phyloP scores from a whole-genome alignment of 805 yeast species.

The Nadsonia fulvescens region DNA sequence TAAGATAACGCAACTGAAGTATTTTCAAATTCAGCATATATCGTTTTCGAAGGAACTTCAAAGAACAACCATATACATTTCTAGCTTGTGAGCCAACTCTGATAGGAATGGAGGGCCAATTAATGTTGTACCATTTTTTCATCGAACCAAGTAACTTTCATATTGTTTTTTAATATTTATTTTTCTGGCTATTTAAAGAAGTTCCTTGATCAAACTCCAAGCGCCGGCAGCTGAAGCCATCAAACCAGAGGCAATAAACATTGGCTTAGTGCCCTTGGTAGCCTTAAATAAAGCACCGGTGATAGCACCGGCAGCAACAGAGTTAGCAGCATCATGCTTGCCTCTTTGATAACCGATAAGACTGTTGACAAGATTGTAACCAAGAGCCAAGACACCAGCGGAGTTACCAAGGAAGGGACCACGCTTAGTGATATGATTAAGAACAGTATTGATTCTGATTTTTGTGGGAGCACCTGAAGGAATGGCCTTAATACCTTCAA shows the following conservation, averaged over 20 bases:
- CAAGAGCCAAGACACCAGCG: conserved; percentile 83
- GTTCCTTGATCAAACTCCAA: conserved; percentile 69
- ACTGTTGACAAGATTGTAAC: conserved; percentile 73
- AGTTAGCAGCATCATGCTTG: conserved; percentile 70
- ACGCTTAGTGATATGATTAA: conserved; percentile 83
- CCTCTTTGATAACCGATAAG: conserved; percentile 65
- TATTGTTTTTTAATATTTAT: no score
- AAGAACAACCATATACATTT: no score
- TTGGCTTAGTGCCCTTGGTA: conserved; percentile 68
- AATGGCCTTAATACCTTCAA: conserved; percentile 66
- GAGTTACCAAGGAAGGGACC: conserved; percentile 93
- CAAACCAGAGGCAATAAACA: conserved; percentile 70
- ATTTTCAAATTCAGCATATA: no score
- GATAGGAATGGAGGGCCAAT: no score
- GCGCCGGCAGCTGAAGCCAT: conserved; percentile 82
- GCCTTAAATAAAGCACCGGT: conserved; percentile 86
- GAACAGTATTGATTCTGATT: conserved; percentile 70
- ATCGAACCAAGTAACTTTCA: no score
- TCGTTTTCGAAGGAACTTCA: no score
- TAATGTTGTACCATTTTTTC: no score
- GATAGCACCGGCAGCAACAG: conserved; percentile 75
- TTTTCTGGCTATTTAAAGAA: no score
- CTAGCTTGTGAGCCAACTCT: no score
- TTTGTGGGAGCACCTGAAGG: conserved; percentile 64
- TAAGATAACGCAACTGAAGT: no score